A percentile compares a stretch with the other conserved stretches of the same genome.
Conservation (phyloP, 1,139 yeast species). For the Pichia sp. region DNA sequence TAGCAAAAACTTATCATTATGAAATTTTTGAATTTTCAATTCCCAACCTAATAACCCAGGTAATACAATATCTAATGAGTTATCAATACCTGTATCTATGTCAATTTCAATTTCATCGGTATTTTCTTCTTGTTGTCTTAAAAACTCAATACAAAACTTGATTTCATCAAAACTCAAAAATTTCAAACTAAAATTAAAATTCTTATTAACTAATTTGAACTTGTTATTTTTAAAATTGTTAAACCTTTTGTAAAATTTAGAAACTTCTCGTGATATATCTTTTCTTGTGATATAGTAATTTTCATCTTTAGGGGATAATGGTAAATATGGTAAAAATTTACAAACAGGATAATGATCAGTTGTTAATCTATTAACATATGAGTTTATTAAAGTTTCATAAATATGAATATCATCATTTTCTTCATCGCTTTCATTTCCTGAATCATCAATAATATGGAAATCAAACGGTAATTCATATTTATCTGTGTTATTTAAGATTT, state of each 20-base stretch:
- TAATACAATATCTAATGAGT: conserved; percentile 10
- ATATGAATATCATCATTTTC: conserved; percentile 10
- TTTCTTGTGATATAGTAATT: conserved; percentile 21
- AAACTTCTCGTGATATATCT: conserved; percentile 22
- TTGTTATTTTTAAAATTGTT: conserved; percentile 14
- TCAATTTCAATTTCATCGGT: conserved; percentile 4
- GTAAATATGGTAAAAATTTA: conserved; percentile 14
- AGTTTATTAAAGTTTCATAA: conserved; percentile 19
- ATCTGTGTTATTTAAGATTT: conserved; percentile 8
- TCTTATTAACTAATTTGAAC: conserved; percentile 13
- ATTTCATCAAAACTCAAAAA: conserved; percentile 9
- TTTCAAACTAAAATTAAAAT: conserved; percentile 7
- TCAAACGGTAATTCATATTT: conserved; percentile 10
- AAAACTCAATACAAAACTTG: conserved; percentile 5
- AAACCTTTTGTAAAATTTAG: conserved; percentile 17
- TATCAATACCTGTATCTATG: not conserved
- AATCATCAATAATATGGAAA: conserved; percentile 8
- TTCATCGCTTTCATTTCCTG: conserved; percentile 3
- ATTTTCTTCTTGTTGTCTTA: not conserved
- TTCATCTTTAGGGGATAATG: conserved; percentile 17
- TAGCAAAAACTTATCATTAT: conserved; percentile 22
- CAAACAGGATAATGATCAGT: conserved; percentile 28
- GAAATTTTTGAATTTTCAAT: conserved; percentile 25
- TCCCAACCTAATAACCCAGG: conserved; percentile 32
- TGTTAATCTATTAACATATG: conserved; percentile 21